Base-by-base conservation (phyloP, 306 rosid genomes). In the Fagus crenata region DNA sequence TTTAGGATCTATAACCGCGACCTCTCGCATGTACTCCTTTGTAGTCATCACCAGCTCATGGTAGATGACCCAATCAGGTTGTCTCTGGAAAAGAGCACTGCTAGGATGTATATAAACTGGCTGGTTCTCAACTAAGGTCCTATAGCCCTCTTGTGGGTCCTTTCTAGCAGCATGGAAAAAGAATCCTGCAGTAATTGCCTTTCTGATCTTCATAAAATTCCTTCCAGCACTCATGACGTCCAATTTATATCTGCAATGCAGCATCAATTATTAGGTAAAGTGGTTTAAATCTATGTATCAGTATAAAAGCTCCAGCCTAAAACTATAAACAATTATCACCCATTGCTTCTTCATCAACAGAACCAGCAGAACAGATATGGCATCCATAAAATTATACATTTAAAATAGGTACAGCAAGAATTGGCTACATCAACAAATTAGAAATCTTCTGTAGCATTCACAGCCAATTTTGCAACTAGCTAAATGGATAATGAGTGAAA, bases 121-220 rank as follows among this genome's bases (percentile, higher is more conserved):
- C 85, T 93, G 97, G 75, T 91, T 93, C 83, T 91, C 98, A 40
- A 91, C 92, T 1, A 93, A 85, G 72, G 96, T 93, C 80, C 96
- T 85, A 77, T 93, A 91, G 73, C 98, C 98, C 78, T 91, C 98
- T 33, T 87, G 96, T 22, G 96, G 96, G 69, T 91, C 98, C 86
- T 90, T 93, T 75, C 93, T 89, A 54, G 91, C 89, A 2, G 86
- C 93, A 70, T 89, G 92, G 83, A 91, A 93, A 82, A 89, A 93
- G 83, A 91, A 90, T 70, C 98, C 96, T 5, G 97, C 96, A 5
- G 96, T 81, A 49, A 91, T 89, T 8, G 98, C 97, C 89, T 93
- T 89, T 88, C 96, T 83, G 61, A 91, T 87, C 89, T 88, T 90
- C 7, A 87, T 89, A 78, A 81, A 83, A 80, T 91, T 87, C 87